Conservation (phyloP, 179 eudicot genomes). For the Silene noctiflora region DNA sequence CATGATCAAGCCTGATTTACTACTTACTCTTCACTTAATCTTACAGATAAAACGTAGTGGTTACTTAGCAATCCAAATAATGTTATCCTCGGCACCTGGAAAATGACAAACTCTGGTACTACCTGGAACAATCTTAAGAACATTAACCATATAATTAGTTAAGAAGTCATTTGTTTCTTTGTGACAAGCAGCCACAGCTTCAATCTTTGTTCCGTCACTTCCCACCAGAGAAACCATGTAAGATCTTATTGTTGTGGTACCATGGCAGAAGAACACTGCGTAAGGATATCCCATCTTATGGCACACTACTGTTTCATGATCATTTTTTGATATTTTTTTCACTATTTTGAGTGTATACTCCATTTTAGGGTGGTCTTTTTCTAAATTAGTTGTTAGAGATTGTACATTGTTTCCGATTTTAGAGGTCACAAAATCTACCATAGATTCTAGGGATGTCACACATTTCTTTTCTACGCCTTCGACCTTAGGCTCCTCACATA, state of each 20-base stretch:
- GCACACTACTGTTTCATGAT: constrained; percentile 35
- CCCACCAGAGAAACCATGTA: constrained; percentile 10
- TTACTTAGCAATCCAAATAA: constrained; percentile 7
- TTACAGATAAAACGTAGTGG: too few relatives aligned
- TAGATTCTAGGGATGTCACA: constrained; percentile 59
- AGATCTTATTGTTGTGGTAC: constrained; percentile 4
- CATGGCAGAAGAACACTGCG: constrained; percentile 14
- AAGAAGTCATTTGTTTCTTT: constrained; percentile 7
- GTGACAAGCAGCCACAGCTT: constrained; percentile 11
- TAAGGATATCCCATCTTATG: constrained; percentile 39
- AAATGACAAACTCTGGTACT: constrained; percentile 12
- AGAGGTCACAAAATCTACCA: constrained; percentile 47
- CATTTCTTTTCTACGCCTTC: constrained; percentile 51
- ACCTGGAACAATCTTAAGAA: constrained; percentile 18
- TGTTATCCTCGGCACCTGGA: constrained; percentile 11
- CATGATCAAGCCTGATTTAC: background rate
- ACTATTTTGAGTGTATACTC: constrained; percentile 30
- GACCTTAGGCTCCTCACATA: constrained; percentile 39
- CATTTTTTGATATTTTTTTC: background rate
- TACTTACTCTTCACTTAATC: background rate
- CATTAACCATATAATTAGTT: background rate
- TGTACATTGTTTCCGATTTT: constrained; percentile 38
- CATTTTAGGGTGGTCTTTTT: constrained; percentile 20
- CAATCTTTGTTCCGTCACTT: constrained; percentile 10
- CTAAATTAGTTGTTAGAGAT: constrained; percentile 39